Base-by-base conservation (phyloP, 352 stramenopile genomes). In the Phytophthora europaea region DNA sequence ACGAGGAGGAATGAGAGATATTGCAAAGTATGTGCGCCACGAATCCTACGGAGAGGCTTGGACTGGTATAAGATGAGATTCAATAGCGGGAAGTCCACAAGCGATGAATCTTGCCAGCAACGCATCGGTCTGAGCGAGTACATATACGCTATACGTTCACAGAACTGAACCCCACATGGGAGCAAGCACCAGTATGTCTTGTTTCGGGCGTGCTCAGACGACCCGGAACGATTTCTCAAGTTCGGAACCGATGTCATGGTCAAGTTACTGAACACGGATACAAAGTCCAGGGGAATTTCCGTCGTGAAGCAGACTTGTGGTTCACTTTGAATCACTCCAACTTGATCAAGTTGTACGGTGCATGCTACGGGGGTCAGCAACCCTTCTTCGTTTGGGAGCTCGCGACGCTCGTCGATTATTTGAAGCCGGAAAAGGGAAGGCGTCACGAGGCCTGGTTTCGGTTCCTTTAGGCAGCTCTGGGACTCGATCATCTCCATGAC, bases 311-410 rank as follows among this genome's bases (percentile, higher is more conserved):
- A 4, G 47, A 54, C n/a, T 26, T 54, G 47, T 54, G 47, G 47
- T 31, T 54, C 47, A 31, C 20, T 13, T 54, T 54, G 47, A 54
- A 54, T 54, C 47, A 54, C n/a, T 26, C n/a, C n/a, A 54, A 54
- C 22, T 13, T 54, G n/a, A 54, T 31, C 47, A 54, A 54, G n/a
- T 20, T 54, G 22, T 54, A 54, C n/a, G 47, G 47, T 26, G 47
- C 47, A 28, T 54, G 47, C 47, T 31, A 54, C 47, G 47, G 33
- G 16, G 52, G 23, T 7, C 20, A 40, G 12, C 38, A 38, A 4
- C 56, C 56, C 7, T 62, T 50, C 22, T 62, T 62, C 22, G 55
- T 62, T 33, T 63, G 56, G 15, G 38, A 63, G 56, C 36, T 20
- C 16, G 36, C 56, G 18, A 63, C 34, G 22, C 36, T 63, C 23